Evolutionary conservation across 177 flowering plant species (phyloP), one percentile per base, ranked within the genome.

Genomic region (Tripterygium wilfordii): DNA sequence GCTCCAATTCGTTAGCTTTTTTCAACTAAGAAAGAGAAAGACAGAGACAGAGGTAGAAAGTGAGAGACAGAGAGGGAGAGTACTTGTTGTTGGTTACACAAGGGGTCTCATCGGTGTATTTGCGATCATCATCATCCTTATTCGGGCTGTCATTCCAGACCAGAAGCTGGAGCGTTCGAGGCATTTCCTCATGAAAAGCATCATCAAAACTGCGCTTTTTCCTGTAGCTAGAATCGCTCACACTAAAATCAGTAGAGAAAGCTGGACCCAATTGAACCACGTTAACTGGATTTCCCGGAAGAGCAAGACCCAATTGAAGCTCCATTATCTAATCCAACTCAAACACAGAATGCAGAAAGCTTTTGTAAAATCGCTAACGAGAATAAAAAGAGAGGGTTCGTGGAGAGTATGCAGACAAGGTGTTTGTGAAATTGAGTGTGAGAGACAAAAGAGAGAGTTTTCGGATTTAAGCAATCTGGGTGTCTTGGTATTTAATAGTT

Each of bases 231-330:
- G 20, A 15, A 12, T 16, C 3, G 3, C 17, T 14, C 19, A 24
- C 19, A 12, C 14, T 3, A 22, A n/a, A 19, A 19, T 9, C 30
- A 36, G 33, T 29, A 15, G 43, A 10, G 16, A 20, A 10, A 6
- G 12, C 28, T 15, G 16, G 46, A 38, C 61, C 65, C 48, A 66
- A 47, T 3, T 35, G 41, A 3, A 42, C 47, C 40, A 22, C 14
- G 2, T 49, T 2, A 8, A 10, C 9, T 48, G 26, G 2, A 43
- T 29, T 45, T 39, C n/a, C 45, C 10, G 63, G 45, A 10, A 60
- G 64, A 51, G 63, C 65, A 20, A 70, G 68, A 48, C 68, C 65
- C 45, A 70, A 50, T 43, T 66, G 65, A 35, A 70, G 71, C 48
- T 70, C 75, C 75, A 66, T 70, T 2, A 20, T 22, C 6, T n/a